Evolutionary conservation across 2,329 filamentous ascomycete species (phyloP).

Genomic region (Ophiostoma fasciatum): DNA sequence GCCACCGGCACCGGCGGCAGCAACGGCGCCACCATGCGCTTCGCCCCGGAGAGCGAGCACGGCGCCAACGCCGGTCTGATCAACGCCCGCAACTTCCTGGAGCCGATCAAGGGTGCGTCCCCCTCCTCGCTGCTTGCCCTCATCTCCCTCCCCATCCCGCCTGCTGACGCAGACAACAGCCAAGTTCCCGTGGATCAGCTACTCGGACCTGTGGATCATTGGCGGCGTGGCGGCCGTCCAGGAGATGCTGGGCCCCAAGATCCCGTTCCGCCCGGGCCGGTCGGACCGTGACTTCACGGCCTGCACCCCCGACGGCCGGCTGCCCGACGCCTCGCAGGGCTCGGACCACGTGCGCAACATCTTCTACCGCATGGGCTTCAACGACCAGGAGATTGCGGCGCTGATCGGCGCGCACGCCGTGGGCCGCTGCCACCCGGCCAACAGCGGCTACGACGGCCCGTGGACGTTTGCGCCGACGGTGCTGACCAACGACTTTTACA

Average conservation of each 20-base stretch:
- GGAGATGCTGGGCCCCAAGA: conserved; percentile 80
- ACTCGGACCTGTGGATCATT: conserved; percentile 96
- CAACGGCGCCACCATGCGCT: conserved; percentile 96
- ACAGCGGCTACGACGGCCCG: conserved; percentile 75
- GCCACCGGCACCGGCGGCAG: conserved; percentile 78
- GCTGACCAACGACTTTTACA: conserved; percentile 90
- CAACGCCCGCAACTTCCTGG: conserved; percentile 78
- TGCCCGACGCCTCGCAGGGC: conserved; percentile 56
- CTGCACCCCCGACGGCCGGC: conserved; percentile 88
- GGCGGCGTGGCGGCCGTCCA: conserved; percentile 74
- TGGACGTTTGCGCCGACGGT: conserved; percentile 89
- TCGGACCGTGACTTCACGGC: conserved; percentile 61
- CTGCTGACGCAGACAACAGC: conserved; percentile 23
- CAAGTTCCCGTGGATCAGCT: conserved; percentile 88
- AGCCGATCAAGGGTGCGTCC: conserved; percentile 65
- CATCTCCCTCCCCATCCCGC: background rate
- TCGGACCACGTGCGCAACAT: conserved; percentile 75
- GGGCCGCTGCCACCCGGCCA: conserved; percentile 74
- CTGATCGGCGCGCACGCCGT: conserved; percentile 74
- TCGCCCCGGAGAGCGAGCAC: conserved; percentile 75
- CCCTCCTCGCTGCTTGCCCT: background rate
- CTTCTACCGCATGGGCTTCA: conserved; percentile 95
- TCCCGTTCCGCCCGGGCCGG: conserved; percentile 83
- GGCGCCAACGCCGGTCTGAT: conserved; percentile 87
- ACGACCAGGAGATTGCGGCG: conserved; percentile 92